Base-by-base conservation (phyloP, 768 basidiomycete species). In the Termitomyces bulborhizus region DNA sequence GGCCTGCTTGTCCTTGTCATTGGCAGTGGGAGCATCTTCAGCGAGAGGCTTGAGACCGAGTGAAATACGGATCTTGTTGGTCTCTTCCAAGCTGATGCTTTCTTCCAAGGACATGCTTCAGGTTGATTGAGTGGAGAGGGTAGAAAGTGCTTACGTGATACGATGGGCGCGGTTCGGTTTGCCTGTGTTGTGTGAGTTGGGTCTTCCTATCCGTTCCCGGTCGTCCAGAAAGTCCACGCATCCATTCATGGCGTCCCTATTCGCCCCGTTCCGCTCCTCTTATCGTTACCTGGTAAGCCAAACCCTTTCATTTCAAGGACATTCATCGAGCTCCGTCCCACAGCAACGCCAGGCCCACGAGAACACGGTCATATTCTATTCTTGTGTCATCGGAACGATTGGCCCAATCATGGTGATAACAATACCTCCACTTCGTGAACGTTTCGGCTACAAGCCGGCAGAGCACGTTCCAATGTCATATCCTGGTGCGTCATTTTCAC, bases 311-410 rank as follows among this genome's bases (percentile, higher is more conserved):
- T 16, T 37, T 6, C 1, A 21, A 21, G 21, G 21, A 21, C 21
- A 5, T 9, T 32, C 8, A 32, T 32, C 36, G 15, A 37, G 15
- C 6, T 1, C 36, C 36, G 4, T 2, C 46, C 41, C 53, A 45
- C 67, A 95, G 93, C 90, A 93, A 92, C 83, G 88, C 46, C 83
- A 86, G 62, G 91, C 93, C 37, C 93, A 96, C 72, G 93, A 96
- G 71, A 83, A 81, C 64, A 93, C 93, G 29, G 89, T 92, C 69
- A 82, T 94, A 69, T 94, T 94, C 76, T 96, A 85, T 72, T 93
- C 93, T 11, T 77, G 85, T 66, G 70, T 85, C 46, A 72, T 96
- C 54, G 93, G 92, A 51, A 63, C 75, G 54, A 77, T 84, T 62
- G 93, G 93, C 1, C 93, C 93, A 11, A 73, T 86, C 26, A 72